These are phyloP conservation scores for Herpomyces periplanetae DNA, from an alignment of 2,329 filamentous ascomycete genomes.

Conservation along the genomic window DNA sequence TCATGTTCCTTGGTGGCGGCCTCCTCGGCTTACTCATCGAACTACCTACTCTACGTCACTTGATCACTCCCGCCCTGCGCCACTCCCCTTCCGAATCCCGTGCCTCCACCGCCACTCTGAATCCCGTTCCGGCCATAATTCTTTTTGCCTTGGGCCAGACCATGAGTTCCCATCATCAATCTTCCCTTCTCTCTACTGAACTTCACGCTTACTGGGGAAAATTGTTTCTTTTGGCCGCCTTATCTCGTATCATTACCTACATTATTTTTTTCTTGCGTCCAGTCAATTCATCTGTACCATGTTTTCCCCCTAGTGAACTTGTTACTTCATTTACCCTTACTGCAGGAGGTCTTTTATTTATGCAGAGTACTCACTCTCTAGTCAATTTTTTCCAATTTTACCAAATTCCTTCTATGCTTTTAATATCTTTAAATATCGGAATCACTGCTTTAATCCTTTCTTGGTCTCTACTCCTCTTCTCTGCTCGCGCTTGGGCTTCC, in stretches of 20 bases:
- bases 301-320: slow-evolving; percentile 62
- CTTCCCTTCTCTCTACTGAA: slow-evolving; percentile 50
- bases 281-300: slow-evolving; percentile 36
- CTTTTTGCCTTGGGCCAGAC: slow-evolving; percentile 61
- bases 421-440: too few relatives aligned
- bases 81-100: neutral
- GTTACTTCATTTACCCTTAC: slow-evolving; percentile 53
- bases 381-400: too few relatives aligned
- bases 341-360: slow-evolving; percentile 57
- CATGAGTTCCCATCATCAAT: slow-evolving; percentile 75
- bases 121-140: slow-evolving; percentile 52
- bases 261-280: slow-evolving; percentile 37
- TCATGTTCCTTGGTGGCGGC: slow-evolving; percentile 75
- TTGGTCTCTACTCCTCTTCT: too few relatives aligned
- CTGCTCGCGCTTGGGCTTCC: too few relatives aligned
- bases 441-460: too few relatives aligned
- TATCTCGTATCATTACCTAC: slow-evolving; percentile 43
- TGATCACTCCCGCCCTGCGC: slow-evolving; percentile 16
- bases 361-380: too few relatives aligned
- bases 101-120: too few relatives aligned
- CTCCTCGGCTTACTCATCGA: slow-evolving; percentile 13
- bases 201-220: slow-evolving; percentile 77
- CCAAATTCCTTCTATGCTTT: too few relatives aligned
- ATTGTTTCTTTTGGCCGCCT: slow-evolving; percentile 37
- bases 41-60: slow-evolving; percentile 16